A percentile compares a stretch with the other conserved stretches of the same genome.
phyloP scores from a whole-genome alignment of 1,284 basidiomycete species.

The Naganishia sp. region DNA sequence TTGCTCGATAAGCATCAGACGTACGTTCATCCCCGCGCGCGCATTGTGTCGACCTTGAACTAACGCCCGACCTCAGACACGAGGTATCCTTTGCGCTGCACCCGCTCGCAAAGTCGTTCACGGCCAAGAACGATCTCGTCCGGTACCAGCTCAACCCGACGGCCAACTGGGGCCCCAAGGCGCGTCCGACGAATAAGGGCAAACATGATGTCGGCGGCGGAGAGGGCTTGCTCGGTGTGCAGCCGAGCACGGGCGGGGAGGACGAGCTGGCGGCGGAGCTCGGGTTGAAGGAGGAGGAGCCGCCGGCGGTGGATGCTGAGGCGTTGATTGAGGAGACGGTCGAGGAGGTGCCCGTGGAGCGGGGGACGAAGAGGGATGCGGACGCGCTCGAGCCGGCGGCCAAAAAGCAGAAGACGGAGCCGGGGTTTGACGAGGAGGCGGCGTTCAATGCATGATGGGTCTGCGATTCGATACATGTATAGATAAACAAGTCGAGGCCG shows the following conservation, averaged over 20 bases:
- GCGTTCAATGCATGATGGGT: conserved; percentile 15
- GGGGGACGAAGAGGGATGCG: conserved; percentile 17
- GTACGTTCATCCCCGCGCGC: conserved; percentile 55
- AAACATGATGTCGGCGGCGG: conserved; percentile 27
- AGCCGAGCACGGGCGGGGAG: background rate
- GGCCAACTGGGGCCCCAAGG: conserved; percentile 83
- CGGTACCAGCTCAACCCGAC: conserved; percentile 90
- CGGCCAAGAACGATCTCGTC: conserved; percentile 72
- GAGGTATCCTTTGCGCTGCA: conserved; percentile 74
- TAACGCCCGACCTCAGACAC: conserved; percentile 54
- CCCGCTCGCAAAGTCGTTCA: conserved; percentile 62
- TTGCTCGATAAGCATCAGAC: conserved; percentile 67
- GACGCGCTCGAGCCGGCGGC: background rate
- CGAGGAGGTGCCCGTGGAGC: background rate
- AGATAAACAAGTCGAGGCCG: no score
- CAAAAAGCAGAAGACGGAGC: conserved; percentile 26
- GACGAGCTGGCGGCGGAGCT: conserved; percentile 17
- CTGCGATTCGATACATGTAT: no score
- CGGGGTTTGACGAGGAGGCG: conserved; percentile 33
- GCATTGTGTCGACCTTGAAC: background rate
- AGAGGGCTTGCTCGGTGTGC: conserved; percentile 11
- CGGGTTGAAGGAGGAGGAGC: conserved; percentile 24
- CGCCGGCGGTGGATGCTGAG: conserved; percentile 12
- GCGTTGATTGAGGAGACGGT: conserved; percentile 24
- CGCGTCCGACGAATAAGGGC: conserved; percentile 38